Base-by-base conservation (phyloP, 257 asterid species). In the Plantago ovata region DNA sequence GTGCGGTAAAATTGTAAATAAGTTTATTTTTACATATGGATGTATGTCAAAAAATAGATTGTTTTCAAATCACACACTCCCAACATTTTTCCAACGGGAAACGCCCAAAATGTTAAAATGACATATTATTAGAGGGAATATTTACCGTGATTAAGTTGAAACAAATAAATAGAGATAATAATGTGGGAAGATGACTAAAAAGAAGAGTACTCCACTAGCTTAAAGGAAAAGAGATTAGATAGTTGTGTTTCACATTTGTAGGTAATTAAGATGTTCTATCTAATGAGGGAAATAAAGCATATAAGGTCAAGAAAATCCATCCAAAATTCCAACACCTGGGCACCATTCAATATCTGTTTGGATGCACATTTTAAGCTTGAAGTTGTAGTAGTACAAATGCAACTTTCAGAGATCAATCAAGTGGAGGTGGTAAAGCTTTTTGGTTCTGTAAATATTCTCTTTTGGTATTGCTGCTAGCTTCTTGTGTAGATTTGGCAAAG, bases 211-310 rank as follows among this genome's bases (percentile, higher is more conserved):
- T 52, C 53, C 39, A 61, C 12, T 67, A 55, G 55, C 49, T 39
- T 38, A 18, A 19, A 18, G 16, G 4, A 4, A 18, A 41, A 16
- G 11, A 12, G 51, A 7, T 28, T n/a, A 61, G 28, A 38, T 56
- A 21, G 56, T 10, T 59, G 46, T 53, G 54, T 28, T 16, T 45
- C 49, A 59, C 53, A 64, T 9, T 64, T 53, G 63, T 57, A 63
- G 63, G 66, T 57, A 61, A 65, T 4, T 28, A 50, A 16, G 23
- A 22, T 16, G 82, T 76, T n/a, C n/a, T 72, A 70, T 75, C 71
- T n/a, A n/a, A 70, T 32, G 45, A 69, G 55, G 72, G 62, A 76
- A 77, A 77, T 74, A 80, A 79, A 76, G 84, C 79, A 78, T 62
- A 79, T 28, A 28, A 1, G 36, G 82, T 80, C 79, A 79, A 80